Percentiles rank a stretch among this genome's conserved stretches.
These are phyloP conservation scores for Jasminum sambac DNA, from an alignment of 257 asterid species.

Conservation along the genomic window DNA sequence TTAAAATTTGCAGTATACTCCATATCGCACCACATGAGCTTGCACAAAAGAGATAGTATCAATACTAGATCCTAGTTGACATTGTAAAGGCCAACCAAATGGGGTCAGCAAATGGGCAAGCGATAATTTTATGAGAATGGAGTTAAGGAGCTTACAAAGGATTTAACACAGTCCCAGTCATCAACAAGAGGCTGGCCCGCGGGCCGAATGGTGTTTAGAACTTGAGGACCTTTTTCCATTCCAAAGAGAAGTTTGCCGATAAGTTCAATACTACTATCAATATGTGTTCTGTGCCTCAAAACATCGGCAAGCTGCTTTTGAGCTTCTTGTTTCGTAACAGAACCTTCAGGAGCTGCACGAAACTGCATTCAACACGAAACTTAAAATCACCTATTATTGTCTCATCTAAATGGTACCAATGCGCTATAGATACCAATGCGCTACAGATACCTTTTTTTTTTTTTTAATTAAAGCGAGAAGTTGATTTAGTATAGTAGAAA, in stretches of 20 bases:
- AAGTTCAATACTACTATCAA: slow-evolving; percentile 66
- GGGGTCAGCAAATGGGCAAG: no score
- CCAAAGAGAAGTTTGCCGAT: slow-evolving; percentile 86
- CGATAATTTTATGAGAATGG: neutral
- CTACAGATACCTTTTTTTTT: no score
- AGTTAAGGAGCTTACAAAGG: slow-evolving; percentile 50
- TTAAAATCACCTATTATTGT: no score
- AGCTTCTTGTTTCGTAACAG: slow-evolving; percentile 72
- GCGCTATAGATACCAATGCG: no score
- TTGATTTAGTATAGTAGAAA: no score
- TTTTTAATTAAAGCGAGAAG: no score
- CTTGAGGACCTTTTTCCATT: slow-evolving; percentile 57
- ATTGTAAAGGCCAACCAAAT: neutral
- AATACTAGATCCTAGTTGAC: no score
- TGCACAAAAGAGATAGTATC: no score
- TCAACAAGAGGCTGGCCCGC: slow-evolving; percentile 84
- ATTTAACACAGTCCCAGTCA: slow-evolving; percentile 87
- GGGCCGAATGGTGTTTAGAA: slow-evolving; percentile 57
- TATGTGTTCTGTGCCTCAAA: slow-evolving; percentile 69
- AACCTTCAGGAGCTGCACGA: slow-evolving; percentile 65
- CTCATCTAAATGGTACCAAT: no score
- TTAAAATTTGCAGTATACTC: no score
- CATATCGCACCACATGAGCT: no score
- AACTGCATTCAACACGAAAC: no score
- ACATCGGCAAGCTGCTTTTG: slow-evolving; percentile 81